A percentile compares a stretch with the other conserved stretches of the same genome.
Evolutionary conservation across 495 filamentous ascomycete species (phyloP).

Genomic region (Annulohypoxylon nitens): DNA sequence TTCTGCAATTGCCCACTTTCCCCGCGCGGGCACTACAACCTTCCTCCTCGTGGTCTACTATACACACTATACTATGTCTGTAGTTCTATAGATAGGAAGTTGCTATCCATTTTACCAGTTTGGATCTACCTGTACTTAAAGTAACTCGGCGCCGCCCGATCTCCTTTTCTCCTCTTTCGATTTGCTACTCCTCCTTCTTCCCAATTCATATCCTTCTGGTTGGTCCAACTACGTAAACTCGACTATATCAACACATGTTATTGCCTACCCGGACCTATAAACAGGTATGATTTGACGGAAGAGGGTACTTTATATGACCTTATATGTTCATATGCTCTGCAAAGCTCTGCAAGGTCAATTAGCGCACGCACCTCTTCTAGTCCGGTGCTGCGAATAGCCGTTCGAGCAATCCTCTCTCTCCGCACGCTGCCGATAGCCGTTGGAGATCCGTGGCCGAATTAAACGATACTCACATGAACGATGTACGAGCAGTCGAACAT

Average conservation of each 20-base stretch:
- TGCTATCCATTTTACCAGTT: constrained; percentile 9
- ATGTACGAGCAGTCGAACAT: constrained; percentile 11
- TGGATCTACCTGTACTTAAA: constrained; percentile 8
- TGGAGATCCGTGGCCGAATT: constrained; percentile 35
- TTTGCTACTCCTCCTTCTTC: constrained; percentile 11
- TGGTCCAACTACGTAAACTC: not conserved
- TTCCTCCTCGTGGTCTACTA: constrained; percentile 8
- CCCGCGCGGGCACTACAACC: constrained; percentile 45
- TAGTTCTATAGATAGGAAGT: constrained; percentile 8
- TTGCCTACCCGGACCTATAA: not conserved
- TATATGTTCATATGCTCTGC: not conserved
- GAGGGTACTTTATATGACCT: constrained; percentile 5
- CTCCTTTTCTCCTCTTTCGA: constrained; percentile 1
- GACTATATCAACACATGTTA: not conserved
- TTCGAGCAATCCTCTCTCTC: constrained; percentile 14
- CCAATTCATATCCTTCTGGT: not conserved
- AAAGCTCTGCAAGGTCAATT: not conserved
- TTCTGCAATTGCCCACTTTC: constrained; percentile 44
- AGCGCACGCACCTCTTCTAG: not conserved
- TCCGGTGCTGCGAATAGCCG: constrained; percentile 22
- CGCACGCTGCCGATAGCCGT: constrained; percentile 40
- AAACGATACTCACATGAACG: constrained; percentile 24
- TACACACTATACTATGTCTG: constrained; percentile 15
- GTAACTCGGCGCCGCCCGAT: constrained; percentile 27
- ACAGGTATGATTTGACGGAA: constrained; percentile 14